Evolutionary conservation across 805 yeast genomes (phyloP).

Genomic region (Saccharomyces kudriavzevii): DNA sequence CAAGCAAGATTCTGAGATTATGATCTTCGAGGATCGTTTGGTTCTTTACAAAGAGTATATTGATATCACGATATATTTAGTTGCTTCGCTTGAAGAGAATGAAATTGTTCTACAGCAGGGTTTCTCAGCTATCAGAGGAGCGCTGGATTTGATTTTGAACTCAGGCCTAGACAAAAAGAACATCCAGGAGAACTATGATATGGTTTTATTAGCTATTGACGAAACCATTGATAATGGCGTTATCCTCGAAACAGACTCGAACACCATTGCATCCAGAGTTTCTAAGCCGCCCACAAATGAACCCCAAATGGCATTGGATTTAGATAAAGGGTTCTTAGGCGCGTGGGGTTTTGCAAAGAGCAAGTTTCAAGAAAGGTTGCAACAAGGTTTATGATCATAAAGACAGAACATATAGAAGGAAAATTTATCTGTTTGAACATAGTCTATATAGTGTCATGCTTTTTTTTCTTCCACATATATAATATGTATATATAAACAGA

Average conservation of each 20-base stretch:
- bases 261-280: conserved; percentile 80
- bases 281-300: conserved; percentile 80
- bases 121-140: conserved; percentile 69
- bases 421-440: not conserved
- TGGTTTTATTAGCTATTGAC: conserved; percentile 78
- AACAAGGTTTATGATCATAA: conserved; percentile 33
- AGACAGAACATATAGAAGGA: not conserved
- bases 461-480: not conserved
- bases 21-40: conserved; percentile 68
- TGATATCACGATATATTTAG: conserved; percentile 63
- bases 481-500: not conserved
- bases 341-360: conserved; percentile 86
- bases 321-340: conserved; percentile 69
- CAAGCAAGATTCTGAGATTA: conserved; percentile 71
- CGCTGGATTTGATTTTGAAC: conserved; percentile 65
- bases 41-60: conserved; percentile 81
- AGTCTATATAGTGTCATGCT: not conserved
- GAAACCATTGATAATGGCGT: conserved; percentile 93
- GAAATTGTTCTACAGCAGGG: conserved; percentile 73
- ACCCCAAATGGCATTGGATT: conserved; percentile 49
- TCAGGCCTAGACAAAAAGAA: conserved; percentile 66
- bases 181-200: conserved; percentile 74
- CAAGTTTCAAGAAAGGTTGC: conserved; percentile 48
- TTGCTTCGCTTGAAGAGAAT: conserved; percentile 73
- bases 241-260: conserved; percentile 81